Evolutionary conservation across 164 flowering plant genomes (phyloP), one percentile per base, ranked within the genome.

Genomic region (Chimonanthus praecox): DNA sequence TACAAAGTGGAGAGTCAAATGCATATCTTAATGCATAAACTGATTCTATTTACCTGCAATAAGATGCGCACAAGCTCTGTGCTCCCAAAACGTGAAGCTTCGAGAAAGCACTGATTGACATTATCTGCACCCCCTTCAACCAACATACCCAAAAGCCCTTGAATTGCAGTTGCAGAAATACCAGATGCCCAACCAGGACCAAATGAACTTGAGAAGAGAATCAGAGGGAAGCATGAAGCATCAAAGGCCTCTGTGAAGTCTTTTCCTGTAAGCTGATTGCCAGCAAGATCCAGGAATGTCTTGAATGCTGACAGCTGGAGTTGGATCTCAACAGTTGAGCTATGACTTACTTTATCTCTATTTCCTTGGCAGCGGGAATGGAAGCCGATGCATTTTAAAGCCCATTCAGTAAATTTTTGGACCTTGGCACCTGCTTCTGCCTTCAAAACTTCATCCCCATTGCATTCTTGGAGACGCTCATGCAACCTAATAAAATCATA

Each of bases 121-220:
- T 94, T 94, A 79, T 94, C 97, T 3, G 98, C 98, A 76, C 97
- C 98, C 4, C 97, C 97, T 73, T 94, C 98, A 15, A 94, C 98
- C 80, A 94, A 71, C 93, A 94, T 84, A 63, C 90, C 86, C 65
- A 92, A 78, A 78, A 92, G 78, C 43, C 94, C 97, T 70, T 92
- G 97, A 71, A 92, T 87, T 58, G 89, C 94, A 76, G 94, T 87
- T 66, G 94, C 94, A 16, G 98, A 87, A 71, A 90, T 84, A 49
- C 98, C 98, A 78, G 94, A 85, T 51, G 98, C 95, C 98, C 98
- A 94, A 62, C 96, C 95, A 75, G 96, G 93, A 83, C 92, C 96
- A 79, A 94, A 92, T 5, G 98, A 90, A 73, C 92, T 90, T 74
- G 97, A 92, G 81, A 94, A 94, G n/a, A 94, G 96, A 50, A 97